A percentile compares a stretch with the other conserved stretches of the same genome.
phyloP scores from a whole-genome alignment of 2,329 filamentous ascomycete genomes.

The Didymellaceae sp. region DNA sequence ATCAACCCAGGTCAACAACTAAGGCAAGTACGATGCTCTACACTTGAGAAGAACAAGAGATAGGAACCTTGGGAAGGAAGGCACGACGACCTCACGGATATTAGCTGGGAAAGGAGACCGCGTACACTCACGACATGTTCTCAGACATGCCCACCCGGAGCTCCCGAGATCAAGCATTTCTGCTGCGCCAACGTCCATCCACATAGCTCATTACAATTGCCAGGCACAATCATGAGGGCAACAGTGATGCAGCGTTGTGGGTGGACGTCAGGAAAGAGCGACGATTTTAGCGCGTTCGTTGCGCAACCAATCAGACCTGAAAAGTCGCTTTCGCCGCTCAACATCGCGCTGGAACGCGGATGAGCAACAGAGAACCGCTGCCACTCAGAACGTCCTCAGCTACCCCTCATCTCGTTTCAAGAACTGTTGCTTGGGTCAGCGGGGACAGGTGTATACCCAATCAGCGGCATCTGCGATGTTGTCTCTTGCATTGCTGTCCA shows the following conservation, averaged over 20 bases:
- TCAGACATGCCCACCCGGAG: constrained; percentile 17
- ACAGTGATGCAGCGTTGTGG: constrained; percentile 36
- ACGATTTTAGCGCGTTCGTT: constrained; percentile 28
- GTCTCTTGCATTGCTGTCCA: constrained; percentile 26
- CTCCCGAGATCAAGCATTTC: constrained; percentile 25
- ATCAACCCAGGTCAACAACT: constrained; percentile 1
- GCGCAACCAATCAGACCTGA: constrained; percentile 32
- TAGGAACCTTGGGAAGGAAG: too few species aligned
- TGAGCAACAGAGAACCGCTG: constrained; percentile 19
- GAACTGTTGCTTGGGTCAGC: constrained; percentile 13
- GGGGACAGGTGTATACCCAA: constrained; percentile 26
- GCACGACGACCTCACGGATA: constrained; percentile 23
- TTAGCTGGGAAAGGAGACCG: constrained; percentile 20
- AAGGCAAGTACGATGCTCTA: constrained; percentile 22
- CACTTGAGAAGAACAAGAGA: constrained; percentile 6
- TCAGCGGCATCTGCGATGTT: constrained; percentile 26
- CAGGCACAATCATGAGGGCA: constrained; percentile 25
- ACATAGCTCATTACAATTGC: constrained; percentile 32
- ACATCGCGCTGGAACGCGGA: constrained; percentile 20
- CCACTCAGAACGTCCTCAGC: constrained; percentile 32
- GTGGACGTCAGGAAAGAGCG: constrained; percentile 34
- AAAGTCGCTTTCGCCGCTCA: constrained; percentile 22
- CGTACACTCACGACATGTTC: constrained; percentile 23
- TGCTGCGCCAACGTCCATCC: constrained; percentile 11
- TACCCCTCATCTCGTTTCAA: constrained; percentile 41